Base-by-base conservation (phyloP, 768 basidiomycete species). In the Albatrellus ellisii region DNA sequence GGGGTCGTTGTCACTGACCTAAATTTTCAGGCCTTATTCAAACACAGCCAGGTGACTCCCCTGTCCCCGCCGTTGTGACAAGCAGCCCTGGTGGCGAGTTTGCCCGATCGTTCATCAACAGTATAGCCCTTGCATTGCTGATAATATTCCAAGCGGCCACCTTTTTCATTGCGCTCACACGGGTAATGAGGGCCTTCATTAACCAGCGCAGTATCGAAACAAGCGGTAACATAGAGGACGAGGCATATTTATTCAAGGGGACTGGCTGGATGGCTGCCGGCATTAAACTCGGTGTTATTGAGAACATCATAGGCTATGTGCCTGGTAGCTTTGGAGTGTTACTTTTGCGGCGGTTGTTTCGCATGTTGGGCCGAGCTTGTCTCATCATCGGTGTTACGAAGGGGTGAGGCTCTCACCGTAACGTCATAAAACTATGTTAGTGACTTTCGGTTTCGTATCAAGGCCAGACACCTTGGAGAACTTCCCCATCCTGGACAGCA, bases 181-280 rank as follows among this genome's bases (percentile, higher is more conserved):
- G 78, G 18, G 62, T 86, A 21, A 52, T 66, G 25, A 66, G 56
- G 21, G 72, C 68, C 20, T 52, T 77, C 36, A 27, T 73, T 8
- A 62, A 70, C 40, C 71, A 74, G 52, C 70, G 70, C 14, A 59
- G 60, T 6, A 71, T 78, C 39, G 74, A 79, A 45, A 56, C 58
- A 1, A 53, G 63, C 6, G 59, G 59, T 9, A 60, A 61, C 34
- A 67, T 72, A 44, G 62, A 67, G 41, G 56, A 60, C 0, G 70
- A 75, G 54, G 48, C 46, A n/a, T 56, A 63, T 18, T 56, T 72
- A 15, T 62, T 77, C 49, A 69, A 66, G 44, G 85, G 84, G 8
- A 68, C 73, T 8, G 72, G 64, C 14, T 87, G 81, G 82, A 64
- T 85, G 34, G 61, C 68, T n/a, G 61, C 53, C 0, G 80, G 73